Percentiles rank a stretch among this genome's conserved stretches.
Evolutionary conservation across 495 filamentous ascomycete species (phyloP).

Genomic region (Xylaria scruposa): DNA sequence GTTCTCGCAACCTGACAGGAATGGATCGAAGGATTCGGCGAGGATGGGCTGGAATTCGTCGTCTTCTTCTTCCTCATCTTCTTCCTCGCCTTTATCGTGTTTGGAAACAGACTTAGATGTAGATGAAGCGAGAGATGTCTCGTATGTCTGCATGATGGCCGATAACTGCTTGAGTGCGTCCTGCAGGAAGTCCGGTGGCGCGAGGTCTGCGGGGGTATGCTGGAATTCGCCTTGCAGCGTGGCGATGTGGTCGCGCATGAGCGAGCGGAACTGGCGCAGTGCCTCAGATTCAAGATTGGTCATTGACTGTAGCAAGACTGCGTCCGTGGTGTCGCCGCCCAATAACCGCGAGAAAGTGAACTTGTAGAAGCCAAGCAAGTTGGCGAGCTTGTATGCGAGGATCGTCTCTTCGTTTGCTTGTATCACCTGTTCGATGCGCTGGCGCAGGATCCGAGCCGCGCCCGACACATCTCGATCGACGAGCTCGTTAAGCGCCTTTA

Average conservation of each 20-base stretch:
- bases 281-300: slow-evolving; percentile 74
- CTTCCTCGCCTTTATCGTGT: slow-evolving; percentile 45
- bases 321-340: slow-evolving; percentile 57
- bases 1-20: slow-evolving; percentile 73
- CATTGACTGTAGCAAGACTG: slow-evolving; percentile 73
- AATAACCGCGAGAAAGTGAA: slow-evolving; percentile 82
- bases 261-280: slow-evolving; percentile 78
- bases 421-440: slow-evolving; percentile 88
- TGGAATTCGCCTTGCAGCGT: slow-evolving; percentile 72
- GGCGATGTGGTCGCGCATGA: slow-evolving; percentile 79
- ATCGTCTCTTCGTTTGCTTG: slow-evolving; percentile 91
- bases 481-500: slow-evolving; percentile 82
- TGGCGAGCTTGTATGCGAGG: slow-evolving; percentile 86
- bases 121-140: slow-evolving; percentile 70
- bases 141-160: slow-evolving; percentile 80
- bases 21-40: slow-evolving; percentile 83
- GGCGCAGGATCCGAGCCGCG: slow-evolving; percentile 76
- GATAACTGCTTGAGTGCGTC: slow-evolving; percentile 79
- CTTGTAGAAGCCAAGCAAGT: slow-evolving; percentile 87
- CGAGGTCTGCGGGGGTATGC: slow-evolving; percentile 71
- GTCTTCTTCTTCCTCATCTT: slow-evolving; percentile 55
- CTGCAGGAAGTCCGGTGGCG: slow-evolving; percentile 81
- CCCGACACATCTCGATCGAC: slow-evolving; percentile 86
- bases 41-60: slow-evolving; percentile 81
- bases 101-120: slow-evolving; percentile 23